Evolutionary conservation across 148 eudicot genomes (phyloP).

Genomic region (Rhododendron simsii): DNA sequence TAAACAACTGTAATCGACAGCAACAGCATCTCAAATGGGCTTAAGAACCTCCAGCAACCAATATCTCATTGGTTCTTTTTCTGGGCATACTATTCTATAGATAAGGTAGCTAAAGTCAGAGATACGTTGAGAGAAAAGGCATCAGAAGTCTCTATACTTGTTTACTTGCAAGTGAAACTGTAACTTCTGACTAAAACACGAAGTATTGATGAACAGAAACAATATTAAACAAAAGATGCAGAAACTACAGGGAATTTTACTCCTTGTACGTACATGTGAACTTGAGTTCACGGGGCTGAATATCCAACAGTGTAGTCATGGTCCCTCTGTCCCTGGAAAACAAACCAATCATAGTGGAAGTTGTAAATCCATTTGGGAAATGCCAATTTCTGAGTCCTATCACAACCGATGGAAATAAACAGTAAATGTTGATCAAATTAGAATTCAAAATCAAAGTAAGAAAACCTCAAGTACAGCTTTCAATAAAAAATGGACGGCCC

Average conservation of each 20-base stretch:
- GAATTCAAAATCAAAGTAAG: neutral
- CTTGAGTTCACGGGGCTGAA: slow-evolving; percentile 62
- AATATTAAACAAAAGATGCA: neutral
- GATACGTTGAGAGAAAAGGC: neutral
- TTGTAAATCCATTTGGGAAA: neutral
- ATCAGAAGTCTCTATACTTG: neutral
- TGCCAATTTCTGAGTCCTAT: neutral
- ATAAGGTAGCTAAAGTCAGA: neutral
- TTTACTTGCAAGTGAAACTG: neutral
- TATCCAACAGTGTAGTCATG: slow-evolving; percentile 51
- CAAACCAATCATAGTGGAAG: slow-evolving; percentile 10
- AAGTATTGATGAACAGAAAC: neutral
- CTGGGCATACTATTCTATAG: neutral
- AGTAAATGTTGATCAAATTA: neutral
- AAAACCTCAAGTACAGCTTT: neutral
- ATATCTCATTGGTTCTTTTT: neutral
- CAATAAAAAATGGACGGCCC: neutral
- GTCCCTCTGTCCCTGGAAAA: slow-evolving; percentile 12
- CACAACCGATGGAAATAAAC: neutral
- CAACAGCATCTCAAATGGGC: neutral
- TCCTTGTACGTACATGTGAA: slow-evolving; percentile 48
- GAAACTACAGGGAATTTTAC: neutral
- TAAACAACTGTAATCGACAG: neutral
- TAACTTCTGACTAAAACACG: neutral
- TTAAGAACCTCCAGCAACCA: slow-evolving; percentile 4